Percentiles rank a stretch among this genome's conserved stretches.
Conservation (phyloP, 139 green algal species). For the Micractinium conductrix region DNA sequence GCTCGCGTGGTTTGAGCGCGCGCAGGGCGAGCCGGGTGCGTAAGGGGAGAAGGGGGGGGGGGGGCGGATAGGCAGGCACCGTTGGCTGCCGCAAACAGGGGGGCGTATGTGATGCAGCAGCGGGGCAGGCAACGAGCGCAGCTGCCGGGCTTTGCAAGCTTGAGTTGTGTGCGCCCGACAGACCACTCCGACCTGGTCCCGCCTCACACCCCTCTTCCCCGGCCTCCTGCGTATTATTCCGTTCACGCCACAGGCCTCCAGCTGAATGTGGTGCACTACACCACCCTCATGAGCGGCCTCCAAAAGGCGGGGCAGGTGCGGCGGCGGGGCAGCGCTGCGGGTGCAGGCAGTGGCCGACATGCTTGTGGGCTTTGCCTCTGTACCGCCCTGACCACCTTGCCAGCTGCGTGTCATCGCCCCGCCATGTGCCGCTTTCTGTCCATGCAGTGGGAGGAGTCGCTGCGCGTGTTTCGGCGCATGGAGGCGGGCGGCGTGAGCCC, state of each 20-base stretch:
- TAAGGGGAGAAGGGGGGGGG: too few relatives aligned
- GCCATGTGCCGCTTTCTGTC: neutral
- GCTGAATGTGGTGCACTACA: slow-evolving; percentile 64
- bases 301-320: slow-evolving; percentile 40
- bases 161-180: too few relatives aligned
- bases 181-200: too few relatives aligned
- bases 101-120: too few relatives aligned
- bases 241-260: slow-evolving; percentile 42
- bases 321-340: too few relatives aligned
- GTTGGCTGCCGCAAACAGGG: too few relatives aligned
- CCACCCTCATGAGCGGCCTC: slow-evolving; percentile 51
- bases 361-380: neutral
- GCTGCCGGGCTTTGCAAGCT: too few relatives aligned
- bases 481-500: slow-evolving; percentile 59
- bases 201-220: too few relatives aligned
- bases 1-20: slow-evolving; percentile 53
- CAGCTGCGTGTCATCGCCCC: too few relatives aligned
- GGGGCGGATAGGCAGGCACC: too few relatives aligned
- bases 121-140: too few relatives aligned
- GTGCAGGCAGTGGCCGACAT: neutral
- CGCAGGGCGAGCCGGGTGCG: slow-evolving; percentile 34
- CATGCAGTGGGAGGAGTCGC: slow-evolving; percentile 46
- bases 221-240: too few relatives aligned
- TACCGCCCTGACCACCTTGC: neutral
- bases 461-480: slow-evolving; percentile 66